These are phyloP conservation scores for Kluyveromyces starmeri DNA, from an alignment of 805 yeast species.

Conservation along the genomic window DNA sequence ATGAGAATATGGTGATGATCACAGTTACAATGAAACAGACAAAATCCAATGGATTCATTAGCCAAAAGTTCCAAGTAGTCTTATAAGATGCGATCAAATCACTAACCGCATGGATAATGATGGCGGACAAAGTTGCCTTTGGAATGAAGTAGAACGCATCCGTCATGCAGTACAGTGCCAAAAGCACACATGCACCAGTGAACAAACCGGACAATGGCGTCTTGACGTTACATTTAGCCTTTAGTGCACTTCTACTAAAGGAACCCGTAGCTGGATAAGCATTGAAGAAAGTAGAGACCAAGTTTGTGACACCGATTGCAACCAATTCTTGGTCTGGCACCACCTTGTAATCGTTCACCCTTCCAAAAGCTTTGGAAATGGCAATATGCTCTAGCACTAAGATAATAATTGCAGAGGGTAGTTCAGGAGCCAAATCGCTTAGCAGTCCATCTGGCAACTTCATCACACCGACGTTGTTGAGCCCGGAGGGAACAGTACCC, in stretches of 20 bases:
- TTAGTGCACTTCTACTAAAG: constrained; percentile 87
- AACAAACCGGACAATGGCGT: constrained; percentile 89
- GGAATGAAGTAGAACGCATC: constrained; percentile 83
- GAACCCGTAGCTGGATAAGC: constrained; percentile 97
- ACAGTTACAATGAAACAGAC: constrained; percentile 67
- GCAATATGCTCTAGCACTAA: constrained; percentile 87
- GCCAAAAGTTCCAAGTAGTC: constrained; percentile 62
- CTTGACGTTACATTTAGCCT: constrained; percentile 90
- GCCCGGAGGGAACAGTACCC: constrained; percentile 77
- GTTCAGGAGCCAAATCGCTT: constrained; percentile 55
- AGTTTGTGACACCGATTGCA: constrained; percentile 87
- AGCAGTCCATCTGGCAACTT: constrained; percentile 51
- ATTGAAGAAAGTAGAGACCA: constrained; percentile 83
- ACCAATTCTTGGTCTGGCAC: constrained; percentile 89
- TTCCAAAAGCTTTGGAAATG: constrained; percentile 86
- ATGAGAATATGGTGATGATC: constrained; percentile 62
- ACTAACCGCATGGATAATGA: constrained; percentile 88
- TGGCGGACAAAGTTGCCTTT: constrained; percentile 76
- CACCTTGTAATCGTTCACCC: constrained; percentile 84
- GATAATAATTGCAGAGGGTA: constrained; percentile 80
- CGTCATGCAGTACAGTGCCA: constrained; percentile 80
- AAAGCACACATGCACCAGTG: constrained; percentile 80
- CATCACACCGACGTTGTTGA: constrained; percentile 68
- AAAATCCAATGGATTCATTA: constrained; percentile 63
- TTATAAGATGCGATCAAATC: constrained; percentile 69